Conservation (phyloP, 768 basidiomycete species). For the Holtermanniella nyarrowii region DNA sequence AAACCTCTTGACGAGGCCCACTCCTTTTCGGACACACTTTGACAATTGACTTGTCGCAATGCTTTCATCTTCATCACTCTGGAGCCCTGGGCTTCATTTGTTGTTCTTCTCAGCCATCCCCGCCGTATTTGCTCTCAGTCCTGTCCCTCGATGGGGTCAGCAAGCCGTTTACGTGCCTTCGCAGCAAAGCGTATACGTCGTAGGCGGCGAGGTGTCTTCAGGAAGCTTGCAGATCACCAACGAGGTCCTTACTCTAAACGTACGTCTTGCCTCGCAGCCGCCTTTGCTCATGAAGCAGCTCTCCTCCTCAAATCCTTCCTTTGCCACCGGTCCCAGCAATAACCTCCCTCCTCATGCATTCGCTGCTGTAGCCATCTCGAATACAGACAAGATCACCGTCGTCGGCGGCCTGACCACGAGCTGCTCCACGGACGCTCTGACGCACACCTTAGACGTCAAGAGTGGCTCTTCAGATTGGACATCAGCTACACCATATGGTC, state of each 20-base stretch:
- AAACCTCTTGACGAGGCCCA: neutral
- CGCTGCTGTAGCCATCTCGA: slow-evolving; percentile 19
- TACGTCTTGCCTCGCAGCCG: slow-evolving; percentile 6
- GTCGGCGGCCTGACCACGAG: slow-evolving; percentile 37
- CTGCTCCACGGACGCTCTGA: slow-evolving; percentile 21
- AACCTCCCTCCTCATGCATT: slow-evolving; percentile 37
- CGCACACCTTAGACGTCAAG: slow-evolving; percentile 25
- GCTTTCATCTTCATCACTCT: neutral
- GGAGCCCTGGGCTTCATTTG: neutral
- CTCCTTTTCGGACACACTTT: neutral
- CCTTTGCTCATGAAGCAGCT: slow-evolving; percentile 10
- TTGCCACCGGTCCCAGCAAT: slow-evolving; percentile 18
- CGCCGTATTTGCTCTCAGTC: slow-evolving; percentile 13
- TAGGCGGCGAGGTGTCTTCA: slow-evolving; percentile 31
- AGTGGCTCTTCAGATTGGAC: slow-evolving; percentile 15
- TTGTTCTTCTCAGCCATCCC: slow-evolving; percentile 4
- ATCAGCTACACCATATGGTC: slow-evolving; percentile 10
- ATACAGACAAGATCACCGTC: slow-evolving; percentile 19
- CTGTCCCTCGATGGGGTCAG: slow-evolving; percentile 38
- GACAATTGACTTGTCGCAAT: neutral
- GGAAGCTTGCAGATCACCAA: slow-evolving; percentile 32
- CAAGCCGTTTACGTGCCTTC: slow-evolving; percentile 35
- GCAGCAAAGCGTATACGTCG: slow-evolving; percentile 32
- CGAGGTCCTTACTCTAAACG: slow-evolving; percentile 33
- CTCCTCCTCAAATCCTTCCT: slow-evolving; percentile 26